Percentiles rank a stretch among this genome's conserved stretches.
Evolutionary conservation across 2,329 filamentous ascomycete genomes (phyloP).

Genomic region (Cladophialophora bantiana): DNA sequence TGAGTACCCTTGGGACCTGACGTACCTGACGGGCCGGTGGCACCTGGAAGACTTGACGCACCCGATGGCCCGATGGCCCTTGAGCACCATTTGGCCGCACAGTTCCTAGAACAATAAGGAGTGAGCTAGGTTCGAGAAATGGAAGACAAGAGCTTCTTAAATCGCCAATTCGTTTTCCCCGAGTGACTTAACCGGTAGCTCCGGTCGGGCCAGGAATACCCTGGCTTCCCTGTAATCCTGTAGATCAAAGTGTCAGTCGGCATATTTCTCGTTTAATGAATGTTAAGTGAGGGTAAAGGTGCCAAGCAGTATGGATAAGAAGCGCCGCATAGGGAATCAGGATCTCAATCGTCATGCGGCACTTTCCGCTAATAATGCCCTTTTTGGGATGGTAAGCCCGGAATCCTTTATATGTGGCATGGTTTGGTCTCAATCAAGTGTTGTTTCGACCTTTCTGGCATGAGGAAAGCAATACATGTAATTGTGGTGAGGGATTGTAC

Average conservation of each 20-base stretch:
- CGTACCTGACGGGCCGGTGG: conserved; percentile 10
- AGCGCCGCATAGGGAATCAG: too few relatives aligned
- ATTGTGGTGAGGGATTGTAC: background rate
- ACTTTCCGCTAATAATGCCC: background rate
- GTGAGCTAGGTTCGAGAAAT: background rate
- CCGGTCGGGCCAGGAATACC: background rate
- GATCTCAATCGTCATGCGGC: background rate
- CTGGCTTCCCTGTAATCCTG: background rate
- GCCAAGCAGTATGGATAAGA: too few relatives aligned
- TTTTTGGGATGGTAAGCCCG: background rate
- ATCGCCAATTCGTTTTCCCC: background rate
- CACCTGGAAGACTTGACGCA: background rate
- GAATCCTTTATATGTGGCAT: background rate
- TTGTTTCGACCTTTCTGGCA: background rate
- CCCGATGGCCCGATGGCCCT: background rate
- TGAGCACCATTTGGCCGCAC: conserved; percentile 8
- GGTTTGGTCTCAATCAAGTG: background rate
- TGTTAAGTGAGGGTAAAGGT: background rate
- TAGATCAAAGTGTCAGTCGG: background rate
- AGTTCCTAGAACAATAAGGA: background rate
- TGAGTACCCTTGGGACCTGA: conserved; percentile 12
- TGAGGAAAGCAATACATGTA: too few relatives aligned
- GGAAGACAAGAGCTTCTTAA: background rate
- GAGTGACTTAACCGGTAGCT: conserved; percentile 9
- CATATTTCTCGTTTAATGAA: background rate